Base-by-base conservation (phyloP, 83 land plant species). In the Picea abies region DNA sequence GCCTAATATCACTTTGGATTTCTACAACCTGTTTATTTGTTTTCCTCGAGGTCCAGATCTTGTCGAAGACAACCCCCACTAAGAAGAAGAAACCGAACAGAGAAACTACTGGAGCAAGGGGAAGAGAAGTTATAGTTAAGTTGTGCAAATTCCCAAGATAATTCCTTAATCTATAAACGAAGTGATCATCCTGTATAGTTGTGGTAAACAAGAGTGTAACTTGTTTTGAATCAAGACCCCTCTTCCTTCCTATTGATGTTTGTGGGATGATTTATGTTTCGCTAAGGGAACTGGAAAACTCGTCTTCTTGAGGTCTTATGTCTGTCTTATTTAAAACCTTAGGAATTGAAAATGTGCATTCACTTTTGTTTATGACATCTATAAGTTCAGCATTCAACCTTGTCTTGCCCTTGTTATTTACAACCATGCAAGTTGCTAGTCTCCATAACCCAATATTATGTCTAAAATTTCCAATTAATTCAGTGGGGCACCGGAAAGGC, bases 31-130 rank as follows among this genome's bases (percentile, higher is more conserved):
- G 32, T 2, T 22, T 58, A 2, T 39, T 83, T 81, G 67, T 83
- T 83, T 87, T 90, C 82, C 91, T 79, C 14, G 82, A 88, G 0
- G 90, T 93, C 95, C 92, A 93, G 12, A 93, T 7, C 84, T 93
- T 93, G 79, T 93, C 93, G 83, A 93, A 90, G 37, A 78, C 80
- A 25, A 93, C 89, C 56, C 93, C 95, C 32, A 89, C 86, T 70
- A 93, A 86, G 87, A 91, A 93, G 47, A 93, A 91, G 65, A 91
- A 93, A 22, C 82, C 92, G 73, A 91, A 93, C 35, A 91, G 73
- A 16, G 92, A 92, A 29, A 84, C 73, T 16, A 90, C 63, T 37
- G 86, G 89, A 5, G 88, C 49, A 1, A 88, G 89, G 65, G 90
- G 93, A 68, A 75, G 29, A 22, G 91, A 80, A 22, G 91, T 91